Percentiles rank a stretch among this genome's conserved stretches.
These are phyloP conservation scores for Cyclocybe cylindracea DNA, from an alignment of 768 basidiomycete genomes.

Conservation along the genomic window DNA sequence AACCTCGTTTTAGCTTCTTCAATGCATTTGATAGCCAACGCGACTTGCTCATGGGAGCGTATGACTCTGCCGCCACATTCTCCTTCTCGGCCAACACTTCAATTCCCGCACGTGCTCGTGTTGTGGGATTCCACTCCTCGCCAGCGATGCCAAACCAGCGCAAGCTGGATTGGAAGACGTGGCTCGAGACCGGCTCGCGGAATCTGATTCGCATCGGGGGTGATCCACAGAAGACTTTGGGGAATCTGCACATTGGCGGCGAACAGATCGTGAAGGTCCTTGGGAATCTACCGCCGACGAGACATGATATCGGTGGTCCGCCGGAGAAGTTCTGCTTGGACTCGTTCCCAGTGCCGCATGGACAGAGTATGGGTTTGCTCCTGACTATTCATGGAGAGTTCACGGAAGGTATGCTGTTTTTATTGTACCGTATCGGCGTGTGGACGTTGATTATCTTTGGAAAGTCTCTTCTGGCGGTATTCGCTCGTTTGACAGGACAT, in stretches of 20 bases:
- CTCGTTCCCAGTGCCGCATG: conserved; percentile 73
- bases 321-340: conserved; percentile 88
- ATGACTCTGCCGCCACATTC: conserved; percentile 87
- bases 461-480: conserved; percentile 59
- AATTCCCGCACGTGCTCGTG: conserved; percentile 76
- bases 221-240: conserved; percentile 60
- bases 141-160: conserved; percentile 79
- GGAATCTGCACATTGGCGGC: conserved; percentile 72
- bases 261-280: conserved; percentile 65
- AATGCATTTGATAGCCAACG: conserved; percentile 81
- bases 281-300: conserved; percentile 68
- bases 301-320: conserved; percentile 79
- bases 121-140: conserved; percentile 65
- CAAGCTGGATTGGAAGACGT: conserved; percentile 77
- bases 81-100: conserved; percentile 86
- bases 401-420: conserved; percentile 68
- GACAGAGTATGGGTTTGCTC: conserved; percentile 62
- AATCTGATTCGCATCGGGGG: conserved; percentile 72
- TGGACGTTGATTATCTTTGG: not conserved
- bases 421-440: not conserved
- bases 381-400: conserved; percentile 89
- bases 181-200: conserved; percentile 70
- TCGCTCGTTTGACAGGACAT: conserved; percentile 92
- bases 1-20: conserved; percentile 64
- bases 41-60: conserved; percentile 63